Percentiles rank a stretch among this genome's conserved stretches.
Conservation (phyloP, 1,284 basidiomycete species). For the Irpex sp. region DNA sequence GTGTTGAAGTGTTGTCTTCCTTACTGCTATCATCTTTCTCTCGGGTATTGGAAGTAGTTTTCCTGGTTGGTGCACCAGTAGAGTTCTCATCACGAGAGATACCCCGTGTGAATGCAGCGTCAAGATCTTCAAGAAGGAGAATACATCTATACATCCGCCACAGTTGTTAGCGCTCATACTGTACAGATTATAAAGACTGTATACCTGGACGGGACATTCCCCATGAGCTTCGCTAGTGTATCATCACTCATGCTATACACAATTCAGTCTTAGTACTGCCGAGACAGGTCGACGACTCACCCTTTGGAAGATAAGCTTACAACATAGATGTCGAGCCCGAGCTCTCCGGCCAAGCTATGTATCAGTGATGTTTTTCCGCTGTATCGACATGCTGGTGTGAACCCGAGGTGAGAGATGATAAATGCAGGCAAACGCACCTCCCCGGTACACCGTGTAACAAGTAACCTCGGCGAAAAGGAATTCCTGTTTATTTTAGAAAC, state of each 20-base stretch:
- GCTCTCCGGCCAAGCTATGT: slow-evolving; percentile 81
- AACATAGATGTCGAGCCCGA: slow-evolving; percentile 86
- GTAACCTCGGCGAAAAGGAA: slow-evolving; percentile 84
- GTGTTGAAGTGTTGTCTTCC: slow-evolving; percentile 66
- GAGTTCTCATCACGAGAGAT: slow-evolving; percentile 76
- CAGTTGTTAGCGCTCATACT: slow-evolving; percentile 5
- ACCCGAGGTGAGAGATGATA: slow-evolving; percentile 14
- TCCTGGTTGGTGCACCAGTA: slow-evolving; percentile 59
- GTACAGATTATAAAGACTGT: slow-evolving; percentile 3
- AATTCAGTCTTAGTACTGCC: slow-evolving; percentile 10
- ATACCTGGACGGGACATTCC: slow-evolving; percentile 77
- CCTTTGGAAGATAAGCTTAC: slow-evolving; percentile 82
- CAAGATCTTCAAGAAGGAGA: slow-evolving; percentile 82
- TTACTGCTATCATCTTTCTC: slow-evolving; percentile 35
- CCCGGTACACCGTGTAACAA: slow-evolving; percentile 80
- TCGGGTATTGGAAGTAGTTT: slow-evolving; percentile 28
- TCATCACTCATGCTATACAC: slow-evolving; percentile 78
- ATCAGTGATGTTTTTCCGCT: slow-evolving; percentile 83
- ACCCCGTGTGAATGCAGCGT: slow-evolving; percentile 81
- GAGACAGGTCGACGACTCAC: slow-evolving; percentile 34
- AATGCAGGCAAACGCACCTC: slow-evolving; percentile 44
- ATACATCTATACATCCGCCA: slow-evolving; percentile 57
- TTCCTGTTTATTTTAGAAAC: slow-evolving; percentile 43
- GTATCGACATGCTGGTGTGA: slow-evolving; percentile 16
- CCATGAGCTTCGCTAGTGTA: slow-evolving; percentile 77